A percentile compares a stretch with the other conserved stretches of the same genome.
Evolutionary conservation across 2,329 filamentous ascomycete genomes (phyloP).

Genomic region (Apiospora aurea): DNA sequence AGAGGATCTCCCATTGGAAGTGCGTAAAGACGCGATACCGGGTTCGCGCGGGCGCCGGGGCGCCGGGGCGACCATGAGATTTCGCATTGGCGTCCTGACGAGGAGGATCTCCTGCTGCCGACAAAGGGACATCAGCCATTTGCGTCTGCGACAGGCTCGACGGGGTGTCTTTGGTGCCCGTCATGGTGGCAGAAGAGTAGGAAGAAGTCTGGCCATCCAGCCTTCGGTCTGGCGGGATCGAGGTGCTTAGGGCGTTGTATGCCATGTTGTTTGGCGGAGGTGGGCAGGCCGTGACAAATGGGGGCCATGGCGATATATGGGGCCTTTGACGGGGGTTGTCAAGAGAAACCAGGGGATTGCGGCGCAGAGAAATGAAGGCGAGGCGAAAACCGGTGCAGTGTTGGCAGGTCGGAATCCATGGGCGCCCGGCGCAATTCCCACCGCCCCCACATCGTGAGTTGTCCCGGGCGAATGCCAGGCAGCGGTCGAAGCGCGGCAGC

Average conservation of each 20-base stretch:
- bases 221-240: neutral
- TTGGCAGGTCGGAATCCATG: neutral
- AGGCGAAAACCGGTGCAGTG: neutral
- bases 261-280: neutral
- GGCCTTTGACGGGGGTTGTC: neutral
- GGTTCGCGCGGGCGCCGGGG: neutral
- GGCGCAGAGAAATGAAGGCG: neutral
- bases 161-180: neutral
- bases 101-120: no score
- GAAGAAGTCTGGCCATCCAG: neutral
- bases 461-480: neutral
- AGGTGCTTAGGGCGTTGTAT: neutral
- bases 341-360: neutral
- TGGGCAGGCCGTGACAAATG: neutral
- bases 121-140: neutral
- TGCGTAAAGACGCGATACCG: conserved; percentile 17
- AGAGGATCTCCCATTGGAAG: conserved; percentile 17
- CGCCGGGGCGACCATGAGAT: neutral
- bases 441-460: neutral
- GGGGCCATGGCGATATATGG: neutral
- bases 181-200: neutral
- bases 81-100: neutral
- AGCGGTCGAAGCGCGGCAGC: neutral
- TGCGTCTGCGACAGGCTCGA: neutral
- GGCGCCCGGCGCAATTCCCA: neutral